Conservation (phyloP, 345 rosid species). For the Triadica sebifera region DNA sequence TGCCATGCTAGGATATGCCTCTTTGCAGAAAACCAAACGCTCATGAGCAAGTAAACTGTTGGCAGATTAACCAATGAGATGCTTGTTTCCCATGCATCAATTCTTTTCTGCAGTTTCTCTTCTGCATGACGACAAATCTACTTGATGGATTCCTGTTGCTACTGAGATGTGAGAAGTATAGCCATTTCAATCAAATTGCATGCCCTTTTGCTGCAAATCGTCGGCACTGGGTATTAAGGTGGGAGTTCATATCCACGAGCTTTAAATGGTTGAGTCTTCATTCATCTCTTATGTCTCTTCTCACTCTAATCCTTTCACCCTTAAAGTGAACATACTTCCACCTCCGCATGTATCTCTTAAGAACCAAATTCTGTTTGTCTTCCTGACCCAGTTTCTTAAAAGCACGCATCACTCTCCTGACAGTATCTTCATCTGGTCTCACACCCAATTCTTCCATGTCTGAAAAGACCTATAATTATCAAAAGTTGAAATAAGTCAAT, state of each 20-base stretch:
- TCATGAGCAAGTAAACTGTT: no score
- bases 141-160: no score
- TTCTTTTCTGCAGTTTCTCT: no score
- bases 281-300: conserved; percentile 45
- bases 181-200: background rate
- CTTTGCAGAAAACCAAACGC: no score
- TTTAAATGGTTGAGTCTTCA: conserved; percentile 11
- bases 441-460: conserved; percentile 92
- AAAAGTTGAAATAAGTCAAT: background rate
- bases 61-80: no score
- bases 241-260: background rate
- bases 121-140: no score
- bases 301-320: conserved; percentile 74
- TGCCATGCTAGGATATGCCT: no score
- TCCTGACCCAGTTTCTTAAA: conserved; percentile 60
- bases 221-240: background rate
- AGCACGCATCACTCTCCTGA: conserved; percentile 57
- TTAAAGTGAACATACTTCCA: conserved; percentile 80
- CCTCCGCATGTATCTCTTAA: conserved; percentile 52
- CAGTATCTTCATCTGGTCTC: conserved; percentile 75
- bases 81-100: no score
- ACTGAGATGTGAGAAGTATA: background rate
- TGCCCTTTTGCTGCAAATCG: background rate
- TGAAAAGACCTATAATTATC: conserved; percentile 60
- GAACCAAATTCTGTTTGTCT: conserved; percentile 53